Evolutionary conservation across 148 eudicot genomes (phyloP).

Genomic region (Rhododendron vialii): DNA sequence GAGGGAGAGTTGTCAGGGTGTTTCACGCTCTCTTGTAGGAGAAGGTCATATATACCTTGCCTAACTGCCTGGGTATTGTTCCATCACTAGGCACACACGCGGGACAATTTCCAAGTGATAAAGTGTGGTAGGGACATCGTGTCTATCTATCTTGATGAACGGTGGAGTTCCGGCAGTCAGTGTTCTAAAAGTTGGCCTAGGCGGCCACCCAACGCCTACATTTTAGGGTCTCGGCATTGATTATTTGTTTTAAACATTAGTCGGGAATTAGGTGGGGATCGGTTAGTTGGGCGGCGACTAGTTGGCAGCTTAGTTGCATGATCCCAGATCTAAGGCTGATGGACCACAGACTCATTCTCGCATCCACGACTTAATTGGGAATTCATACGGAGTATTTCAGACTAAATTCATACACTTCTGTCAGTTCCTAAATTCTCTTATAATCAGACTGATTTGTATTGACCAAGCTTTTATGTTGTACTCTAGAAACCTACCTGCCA

Average conservation of each 20-base stretch:
- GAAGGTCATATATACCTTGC: background rate
- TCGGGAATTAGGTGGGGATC: no score
- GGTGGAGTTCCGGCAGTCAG: background rate
- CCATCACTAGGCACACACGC: background rate
- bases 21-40: background rate
- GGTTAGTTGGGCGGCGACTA: background rate
- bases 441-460: no score
- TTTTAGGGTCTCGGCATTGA: background rate
- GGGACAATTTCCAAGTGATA: background rate
- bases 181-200: background rate
- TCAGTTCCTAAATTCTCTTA: no score
- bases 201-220: background rate
- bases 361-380: no score
- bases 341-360: background rate
- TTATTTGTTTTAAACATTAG: background rate
- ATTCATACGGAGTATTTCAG: no score
- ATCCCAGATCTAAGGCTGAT: background rate
- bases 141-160: background rate
- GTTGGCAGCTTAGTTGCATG: background rate
- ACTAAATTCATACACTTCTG: no score
- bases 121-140: background rate
- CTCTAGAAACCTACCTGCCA: no score
- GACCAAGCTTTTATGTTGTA: no score
- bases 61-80: background rate
- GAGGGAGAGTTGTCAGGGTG: background rate